phyloP scores from a whole-genome alignment of 768 basidiomycete species.

The Cantharellus anzutake region DNA sequence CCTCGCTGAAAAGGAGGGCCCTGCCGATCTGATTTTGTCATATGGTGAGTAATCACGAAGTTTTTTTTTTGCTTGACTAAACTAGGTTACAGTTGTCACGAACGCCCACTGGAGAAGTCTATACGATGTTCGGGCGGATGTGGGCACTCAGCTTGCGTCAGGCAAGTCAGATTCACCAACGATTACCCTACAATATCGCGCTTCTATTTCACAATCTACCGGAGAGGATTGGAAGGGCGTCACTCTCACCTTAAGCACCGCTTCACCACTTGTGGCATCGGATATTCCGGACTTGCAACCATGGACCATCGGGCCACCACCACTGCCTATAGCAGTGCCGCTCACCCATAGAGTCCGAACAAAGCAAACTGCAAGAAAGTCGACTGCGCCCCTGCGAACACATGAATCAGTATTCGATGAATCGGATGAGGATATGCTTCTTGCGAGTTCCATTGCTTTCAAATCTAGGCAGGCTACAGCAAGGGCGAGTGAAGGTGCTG shows the following conservation, averaged over 20 bases:
- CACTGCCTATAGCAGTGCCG: too few species aligned
- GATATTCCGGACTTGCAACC: constrained; percentile 8
- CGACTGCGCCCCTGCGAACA: not conserved
- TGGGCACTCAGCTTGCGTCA: not conserved
- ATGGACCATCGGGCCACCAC: constrained; percentile 4
- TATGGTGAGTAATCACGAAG: not conserved
- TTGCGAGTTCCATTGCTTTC: not conserved
- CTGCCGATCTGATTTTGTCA: not conserved
- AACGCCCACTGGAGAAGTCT: constrained; percentile 9
- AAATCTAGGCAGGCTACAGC: not conserved
- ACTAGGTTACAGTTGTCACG: constrained; percentile 5
- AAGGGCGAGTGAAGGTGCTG: not conserved
- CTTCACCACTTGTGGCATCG: constrained; percentile 6
- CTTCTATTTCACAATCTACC: constrained; percentile 10
- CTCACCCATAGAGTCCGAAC: too few species aligned
- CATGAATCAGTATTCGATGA: not conserved
- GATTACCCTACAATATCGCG: constrained; percentile 9
- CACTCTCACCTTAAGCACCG: constrained; percentile 9
- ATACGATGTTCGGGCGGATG: constrained; percentile 10
- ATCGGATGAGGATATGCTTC: not conserved
- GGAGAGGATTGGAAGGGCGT: constrained; percentile 11
- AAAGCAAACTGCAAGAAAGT: too few species aligned
- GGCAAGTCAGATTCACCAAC: not conserved
- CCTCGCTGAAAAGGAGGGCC: not conserved
- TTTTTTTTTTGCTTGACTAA: not conserved